Conservation (phyloP, 192 early-diverging fungal species). For the Dissophora ornata region DNA sequence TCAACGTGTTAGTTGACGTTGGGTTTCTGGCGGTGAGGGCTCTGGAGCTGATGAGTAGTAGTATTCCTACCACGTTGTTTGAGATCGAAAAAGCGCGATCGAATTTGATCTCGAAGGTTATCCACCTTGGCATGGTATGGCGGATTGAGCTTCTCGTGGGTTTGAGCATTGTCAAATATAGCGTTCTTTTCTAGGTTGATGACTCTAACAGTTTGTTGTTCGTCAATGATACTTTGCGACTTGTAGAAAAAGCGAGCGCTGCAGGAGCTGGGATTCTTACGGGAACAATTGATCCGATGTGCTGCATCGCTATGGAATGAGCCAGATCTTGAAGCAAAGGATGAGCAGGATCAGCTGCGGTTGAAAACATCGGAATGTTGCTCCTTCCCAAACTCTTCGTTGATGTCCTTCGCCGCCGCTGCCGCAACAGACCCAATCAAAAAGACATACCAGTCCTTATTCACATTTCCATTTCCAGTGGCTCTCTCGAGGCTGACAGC, state of each 20-base stretch:
- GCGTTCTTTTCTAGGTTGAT: too few relatives aligned
- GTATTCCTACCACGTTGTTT: conserved; percentile 14
- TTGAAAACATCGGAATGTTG: too few relatives aligned
- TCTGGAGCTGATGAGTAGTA: conserved; percentile 13
- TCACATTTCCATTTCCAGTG: conserved; percentile 27
- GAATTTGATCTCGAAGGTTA: conserved; percentile 61
- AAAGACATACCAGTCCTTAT: conserved; percentile 34
- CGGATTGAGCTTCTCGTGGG: too few relatives aligned
- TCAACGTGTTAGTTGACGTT: conserved; percentile 38
- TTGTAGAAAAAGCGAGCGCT: conserved; percentile 60
- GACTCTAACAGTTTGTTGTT: too few relatives aligned
- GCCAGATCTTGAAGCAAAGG: background rate
- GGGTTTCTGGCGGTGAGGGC: conserved; percentile 22
- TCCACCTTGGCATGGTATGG: conserved; percentile 63
- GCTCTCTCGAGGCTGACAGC: background rate
- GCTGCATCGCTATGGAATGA: conserved; percentile 28
- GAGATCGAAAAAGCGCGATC: conserved; percentile 66
- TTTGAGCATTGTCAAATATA: background rate
- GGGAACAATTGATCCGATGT: conserved; percentile 41
- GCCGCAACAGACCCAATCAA: too few relatives aligned
- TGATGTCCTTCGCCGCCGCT: too few relatives aligned
- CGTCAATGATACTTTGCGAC: too few relatives aligned
- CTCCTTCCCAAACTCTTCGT: too few relatives aligned
- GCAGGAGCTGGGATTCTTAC: conserved; percentile 55
- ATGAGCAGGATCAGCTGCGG: background rate